phyloP scores from a whole-genome alignment of 768 basidiomycete species.

The Rhizopogon sp. region DNA sequence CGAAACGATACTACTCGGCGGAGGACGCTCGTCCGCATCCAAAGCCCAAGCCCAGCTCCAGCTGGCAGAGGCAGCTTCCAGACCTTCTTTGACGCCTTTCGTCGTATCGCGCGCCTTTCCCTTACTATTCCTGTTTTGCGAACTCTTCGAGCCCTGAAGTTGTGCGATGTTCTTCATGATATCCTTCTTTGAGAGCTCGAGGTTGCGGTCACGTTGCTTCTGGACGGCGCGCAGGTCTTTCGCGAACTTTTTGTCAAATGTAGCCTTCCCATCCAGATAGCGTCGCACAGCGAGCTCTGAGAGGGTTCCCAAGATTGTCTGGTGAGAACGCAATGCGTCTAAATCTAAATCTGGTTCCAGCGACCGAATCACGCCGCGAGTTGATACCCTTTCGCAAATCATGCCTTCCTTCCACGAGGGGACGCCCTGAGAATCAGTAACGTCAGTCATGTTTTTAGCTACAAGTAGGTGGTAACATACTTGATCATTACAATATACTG shows the following conservation, averaged over 20 bases:
- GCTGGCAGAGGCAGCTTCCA: slow-evolving; percentile 43
- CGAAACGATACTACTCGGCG: slow-evolving; percentile 89
- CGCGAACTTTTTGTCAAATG: slow-evolving; percentile 67
- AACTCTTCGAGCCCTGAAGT: slow-evolving; percentile 25
- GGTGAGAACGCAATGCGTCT: slow-evolving; percentile 57
- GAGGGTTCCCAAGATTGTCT: slow-evolving; percentile 64
- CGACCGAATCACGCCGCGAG: slow-evolving; percentile 73
- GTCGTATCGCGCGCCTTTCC: slow-evolving; percentile 16
- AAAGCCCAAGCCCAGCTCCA: slow-evolving; percentile 88
- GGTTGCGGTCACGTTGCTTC: slow-evolving; percentile 58
- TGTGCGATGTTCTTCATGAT: slow-evolving; percentile 47
- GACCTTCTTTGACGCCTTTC: slow-evolving; percentile 22
- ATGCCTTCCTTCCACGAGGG: slow-evolving; percentile 50
- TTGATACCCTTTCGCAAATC: slow-evolving; percentile 89
- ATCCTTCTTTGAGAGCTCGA: slow-evolving; percentile 62
- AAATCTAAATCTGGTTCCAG: slow-evolving; percentile 72
- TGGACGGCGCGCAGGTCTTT: slow-evolving; percentile 53
- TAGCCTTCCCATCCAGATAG: slow-evolving; percentile 58
- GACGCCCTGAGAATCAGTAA: slow-evolving; percentile 24
- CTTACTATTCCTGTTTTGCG: slow-evolving; percentile 12
- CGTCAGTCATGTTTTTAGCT: neutral
- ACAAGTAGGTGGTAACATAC: slow-evolving; percentile 28
- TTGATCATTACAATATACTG: slow-evolving; percentile 47
- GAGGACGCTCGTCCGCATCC: slow-evolving; percentile 75
- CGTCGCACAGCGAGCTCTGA: slow-evolving; percentile 73